phyloP scores from a whole-genome alignment of 2,329 filamentous ascomycete genomes.

The Venturiaceae sp. region DNA sequence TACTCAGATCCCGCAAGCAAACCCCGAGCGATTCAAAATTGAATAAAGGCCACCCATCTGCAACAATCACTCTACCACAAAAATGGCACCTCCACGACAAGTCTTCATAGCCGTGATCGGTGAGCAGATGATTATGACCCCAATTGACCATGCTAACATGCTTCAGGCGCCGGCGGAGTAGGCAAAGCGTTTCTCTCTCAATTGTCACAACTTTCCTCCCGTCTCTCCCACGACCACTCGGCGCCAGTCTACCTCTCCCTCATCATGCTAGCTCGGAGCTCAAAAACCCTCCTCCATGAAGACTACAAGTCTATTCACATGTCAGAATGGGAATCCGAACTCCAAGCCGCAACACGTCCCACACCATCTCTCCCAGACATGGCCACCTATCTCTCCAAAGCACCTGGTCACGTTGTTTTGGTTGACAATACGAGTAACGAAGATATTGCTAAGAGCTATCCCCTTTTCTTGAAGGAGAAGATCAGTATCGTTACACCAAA shows the following conservation, averaged over 20 bases:
- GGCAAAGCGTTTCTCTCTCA: constrained; percentile 86
- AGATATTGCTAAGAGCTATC: constrained; percentile 74
- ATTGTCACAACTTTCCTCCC: constrained; percentile 56
- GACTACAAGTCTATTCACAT: constrained; percentile 61
- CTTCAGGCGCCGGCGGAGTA: constrained; percentile 76
- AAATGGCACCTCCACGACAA: constrained; percentile 22
- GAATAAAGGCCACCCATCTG: background rate
- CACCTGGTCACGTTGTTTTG: constrained; percentile 70
- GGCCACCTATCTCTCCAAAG: constrained; percentile 65
- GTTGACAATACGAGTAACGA: constrained; percentile 96
- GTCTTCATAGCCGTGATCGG: constrained; percentile 39
- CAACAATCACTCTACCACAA: background rate
- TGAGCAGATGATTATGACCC: too few species aligned
- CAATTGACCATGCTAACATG: too few species aligned
- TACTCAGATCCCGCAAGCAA: background rate
- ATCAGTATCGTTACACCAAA: constrained; percentile 93
- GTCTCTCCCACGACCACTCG: constrained; percentile 40
- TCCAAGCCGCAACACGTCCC: constrained; percentile 53
- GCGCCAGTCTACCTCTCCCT: constrained; percentile 64
- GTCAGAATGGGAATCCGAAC: constrained; percentile 48
- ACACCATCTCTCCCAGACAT: constrained; percentile 61
- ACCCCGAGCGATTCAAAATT: background rate
- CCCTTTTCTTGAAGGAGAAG: constrained; percentile 66
- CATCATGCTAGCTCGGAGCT: constrained; percentile 77
- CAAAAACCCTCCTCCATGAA: constrained; percentile 66